Conservation (phyloP, 1,139 yeast genomes). For the Blastobotrys petasosporus region DNA sequence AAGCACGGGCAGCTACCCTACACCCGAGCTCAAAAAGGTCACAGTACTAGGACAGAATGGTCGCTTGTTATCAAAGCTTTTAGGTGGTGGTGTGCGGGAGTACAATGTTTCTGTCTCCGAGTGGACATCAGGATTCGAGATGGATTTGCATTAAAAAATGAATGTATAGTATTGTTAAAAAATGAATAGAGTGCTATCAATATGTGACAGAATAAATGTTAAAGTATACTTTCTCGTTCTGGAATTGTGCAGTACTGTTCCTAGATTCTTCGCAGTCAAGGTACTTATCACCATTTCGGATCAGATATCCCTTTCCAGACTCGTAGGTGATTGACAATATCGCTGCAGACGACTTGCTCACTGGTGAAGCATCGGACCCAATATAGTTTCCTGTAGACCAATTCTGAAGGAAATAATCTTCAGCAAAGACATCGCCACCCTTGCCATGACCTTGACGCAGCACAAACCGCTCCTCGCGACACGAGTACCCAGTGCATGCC, state of each 20-base stretch:
- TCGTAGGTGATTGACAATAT: conserved; percentile 12
- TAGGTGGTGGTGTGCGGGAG: no score
- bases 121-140: background rate
- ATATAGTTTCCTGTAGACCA: conserved; percentile 9
- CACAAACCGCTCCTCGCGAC: conserved; percentile 14
- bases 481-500: conserved; percentile 10
- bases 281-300: conserved; percentile 9
- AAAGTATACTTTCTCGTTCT: background rate
- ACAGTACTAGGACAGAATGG: conserved; percentile 6
- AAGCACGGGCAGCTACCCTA: conserved; percentile 4
- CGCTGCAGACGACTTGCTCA: conserved; percentile 8
- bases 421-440: conserved; percentile 16
- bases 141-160: background rate
- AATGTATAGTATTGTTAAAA: no score
- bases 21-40: conserved; percentile 9
- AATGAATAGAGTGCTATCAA: no score
- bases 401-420: conserved; percentile 16
- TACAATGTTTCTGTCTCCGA: background rate
- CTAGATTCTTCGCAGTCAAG: conserved; percentile 6
- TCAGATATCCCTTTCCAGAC: conserved; percentile 16
- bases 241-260: conserved; percentile 8
- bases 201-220: conserved; percentile 12
- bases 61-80: background rate
- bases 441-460: conserved; percentile 17
- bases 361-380: conserved; percentile 3